These are phyloP conservation scores for Pluteus cervinus DNA, from an alignment of 768 basidiomycete species.

Conservation along the genomic window DNA sequence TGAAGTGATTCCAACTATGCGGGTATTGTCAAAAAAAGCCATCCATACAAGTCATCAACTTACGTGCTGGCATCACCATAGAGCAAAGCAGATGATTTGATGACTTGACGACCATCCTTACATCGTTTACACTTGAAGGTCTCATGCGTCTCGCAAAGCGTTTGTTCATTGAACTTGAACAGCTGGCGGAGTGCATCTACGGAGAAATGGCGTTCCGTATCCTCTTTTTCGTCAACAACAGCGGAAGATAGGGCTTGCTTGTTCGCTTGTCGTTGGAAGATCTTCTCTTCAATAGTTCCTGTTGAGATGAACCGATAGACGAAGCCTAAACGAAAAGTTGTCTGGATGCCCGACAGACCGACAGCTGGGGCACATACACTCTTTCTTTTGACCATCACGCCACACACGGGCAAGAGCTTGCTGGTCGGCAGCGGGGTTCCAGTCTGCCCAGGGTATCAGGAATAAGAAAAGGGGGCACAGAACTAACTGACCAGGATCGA, in stretches of 20 bases:
- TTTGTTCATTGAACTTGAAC: slow-evolving; percentile 85
- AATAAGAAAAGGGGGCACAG: slow-evolving; percentile 1
- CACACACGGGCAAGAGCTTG: slow-evolving; percentile 98
- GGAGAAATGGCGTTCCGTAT: slow-evolving; percentile 93
- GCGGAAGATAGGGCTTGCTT: slow-evolving; percentile 96
- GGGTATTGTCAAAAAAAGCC: not conserved
- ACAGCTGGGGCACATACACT: slow-evolving; percentile 53
- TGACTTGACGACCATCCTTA: slow-evolving; percentile 75
- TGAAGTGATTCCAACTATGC: slow-evolving; percentile 94
- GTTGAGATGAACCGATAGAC: slow-evolving; percentile 98
- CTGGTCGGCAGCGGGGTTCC: slow-evolving; percentile 98
- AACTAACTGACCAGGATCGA: slow-evolving; percentile 71
- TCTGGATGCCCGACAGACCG: not conserved
- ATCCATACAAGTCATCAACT: slow-evolving; percentile 25
- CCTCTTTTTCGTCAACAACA: slow-evolving; percentile 97
- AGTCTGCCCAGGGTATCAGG: slow-evolving; percentile 74
- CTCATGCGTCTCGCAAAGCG: slow-evolving; percentile 91
- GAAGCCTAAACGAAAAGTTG: slow-evolving; percentile 53
- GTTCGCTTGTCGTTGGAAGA: slow-evolving; percentile 94
- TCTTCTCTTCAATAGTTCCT: slow-evolving; percentile 98
- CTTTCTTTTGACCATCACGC: slow-evolving; percentile 99
- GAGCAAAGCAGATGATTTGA: slow-evolving; percentile 79
- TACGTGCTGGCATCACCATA: slow-evolving; percentile 99
- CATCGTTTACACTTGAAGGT: slow-evolving; percentile 97
- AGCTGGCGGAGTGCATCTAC: slow-evolving; percentile 82